Base-by-base conservation (phyloP, 805 yeast species). In the Candida multigemmis region DNA sequence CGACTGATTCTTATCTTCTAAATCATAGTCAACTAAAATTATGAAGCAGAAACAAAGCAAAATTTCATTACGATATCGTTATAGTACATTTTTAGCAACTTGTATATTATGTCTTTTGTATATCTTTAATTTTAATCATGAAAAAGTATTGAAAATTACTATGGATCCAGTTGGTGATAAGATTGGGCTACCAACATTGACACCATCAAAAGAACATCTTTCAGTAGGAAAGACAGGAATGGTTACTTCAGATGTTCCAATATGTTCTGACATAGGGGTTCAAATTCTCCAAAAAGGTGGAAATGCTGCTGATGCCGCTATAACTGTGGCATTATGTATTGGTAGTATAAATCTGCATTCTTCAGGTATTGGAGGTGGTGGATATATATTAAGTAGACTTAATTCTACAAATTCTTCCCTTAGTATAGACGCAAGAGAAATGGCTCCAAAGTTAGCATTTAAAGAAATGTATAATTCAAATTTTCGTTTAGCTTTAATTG, bases 341-440 rank as follows among this genome's bases (percentile, higher is more conserved):
- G 97, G 97, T 2, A 66, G 82, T 28, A 55, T 84, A 13, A 82
- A 83, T 45, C 76, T 85, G 36, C 84, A 79, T 56, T 77, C 78
- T 32, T 77, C 94, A 2, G 95, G 96, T 0, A 77, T 89, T 22
- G 96, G 96, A 6, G 97, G 97, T 4, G 97, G 98, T 7, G 84
- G 81, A 0, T 85, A 71, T 41, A 78, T 81, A 23, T 68, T 55
- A 8, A 50, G 58, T 34, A 37, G 44, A 10, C 31, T 18, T 13
- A 29, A 39, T 14, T 35, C 32, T 9, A 28, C 64, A 8, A 63
- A 66, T 6, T 64, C 66, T 1, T 70, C 78, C 2, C 36, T 78
- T 3, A 63, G 77, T 16, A 72, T 87, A 22, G 94, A 89, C 53
- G 93, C 91, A 16, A 63, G 98, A 35, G 98, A 89, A 48, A 72